Conservation (phyloP, 257 asterid species). For the Galeopsis tetrahit region DNA sequence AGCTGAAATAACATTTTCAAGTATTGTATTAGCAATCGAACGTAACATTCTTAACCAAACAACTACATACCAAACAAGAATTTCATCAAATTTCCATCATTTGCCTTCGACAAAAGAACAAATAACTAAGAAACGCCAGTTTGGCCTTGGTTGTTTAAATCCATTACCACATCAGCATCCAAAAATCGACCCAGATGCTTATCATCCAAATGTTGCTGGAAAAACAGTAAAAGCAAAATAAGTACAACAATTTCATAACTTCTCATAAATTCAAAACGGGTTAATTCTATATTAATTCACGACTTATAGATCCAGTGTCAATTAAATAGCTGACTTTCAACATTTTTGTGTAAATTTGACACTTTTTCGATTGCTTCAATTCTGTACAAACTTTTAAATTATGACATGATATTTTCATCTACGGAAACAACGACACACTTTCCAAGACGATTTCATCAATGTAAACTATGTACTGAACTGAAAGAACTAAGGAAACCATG, state of each 20-base stretch:
- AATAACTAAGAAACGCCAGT: conserved; percentile 42
- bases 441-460: too few species aligned
- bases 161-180: conserved; percentile 69
- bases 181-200: conserved; percentile 80
- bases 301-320: too few species aligned
- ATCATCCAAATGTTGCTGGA: conserved; percentile 87
- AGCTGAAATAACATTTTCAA: conserved; percentile 19
- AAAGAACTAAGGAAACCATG: too few species aligned
- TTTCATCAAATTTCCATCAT: conserved; percentile 8
- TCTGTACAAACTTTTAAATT: too few species aligned
- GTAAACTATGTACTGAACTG: too few species aligned
- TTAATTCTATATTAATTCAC: too few species aligned
- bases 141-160: conserved; percentile 44
- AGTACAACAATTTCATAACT: background rate
- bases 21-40: conserved; percentile 22
- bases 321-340: too few species aligned
- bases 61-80: background rate
- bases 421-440: too few species aligned
- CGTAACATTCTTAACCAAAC: conserved; percentile 16
- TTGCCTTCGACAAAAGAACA: conserved; percentile 31
- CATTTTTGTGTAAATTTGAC: too few species aligned
- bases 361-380: too few species aligned
- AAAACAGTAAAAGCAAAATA: conserved; percentile 17
- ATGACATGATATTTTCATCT: too few species aligned
- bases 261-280: too few species aligned